Evolutionary conservation across 306 rosid genomes (phyloP), one percentile per base, ranked within the genome.

Genomic region (Quercus bicolor): DNA sequence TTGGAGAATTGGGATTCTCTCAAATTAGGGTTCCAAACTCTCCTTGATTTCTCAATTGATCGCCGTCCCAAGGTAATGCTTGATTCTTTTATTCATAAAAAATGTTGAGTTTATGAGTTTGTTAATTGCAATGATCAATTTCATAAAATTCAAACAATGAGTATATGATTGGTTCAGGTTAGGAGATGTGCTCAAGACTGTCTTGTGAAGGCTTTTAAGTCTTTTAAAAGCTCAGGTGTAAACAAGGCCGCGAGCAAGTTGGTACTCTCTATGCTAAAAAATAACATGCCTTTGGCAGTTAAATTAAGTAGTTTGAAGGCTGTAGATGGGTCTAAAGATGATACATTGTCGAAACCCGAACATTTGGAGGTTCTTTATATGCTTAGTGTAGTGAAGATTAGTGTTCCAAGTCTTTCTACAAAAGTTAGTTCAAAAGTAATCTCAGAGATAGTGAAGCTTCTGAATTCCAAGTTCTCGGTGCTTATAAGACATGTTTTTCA

Each of bases 181-280:
- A 84, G 96, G 55, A 90, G 94, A 81, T 88, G 97, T 78, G 93
- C 98, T 66, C 98, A 88, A 85, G 97, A 89, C 40, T 90, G 91
- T 79, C 89, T 95, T 8, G 91, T 79, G 87, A 91, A 82, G 77
- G 81, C 85, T 80, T 90, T 95, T 61, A 84, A 79, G 82, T 91
- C 87, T 59, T 59, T 92, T 56, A 73, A 76, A 34, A 78, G 87
- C 62, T 86, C 94, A 18, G 56, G 54, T 18, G 91, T 80, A 81
- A 62, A 72, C 59, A 91, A 83, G 91, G 88, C 89, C 77, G 95
- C 95, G 15, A 93, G 98, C 97, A 93, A 86, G 79, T 75, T 86
- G 87, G 88, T 92, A 69, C 77, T 90, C 54, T 91, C 91, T 11
- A 84, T 86, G 82, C 86, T 95, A 57, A 88, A 86, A 83, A 71